Evolutionary conservation across 108 stramenopile species (phyloP).

Genomic region (Aurantiochytrium sp.): DNA sequence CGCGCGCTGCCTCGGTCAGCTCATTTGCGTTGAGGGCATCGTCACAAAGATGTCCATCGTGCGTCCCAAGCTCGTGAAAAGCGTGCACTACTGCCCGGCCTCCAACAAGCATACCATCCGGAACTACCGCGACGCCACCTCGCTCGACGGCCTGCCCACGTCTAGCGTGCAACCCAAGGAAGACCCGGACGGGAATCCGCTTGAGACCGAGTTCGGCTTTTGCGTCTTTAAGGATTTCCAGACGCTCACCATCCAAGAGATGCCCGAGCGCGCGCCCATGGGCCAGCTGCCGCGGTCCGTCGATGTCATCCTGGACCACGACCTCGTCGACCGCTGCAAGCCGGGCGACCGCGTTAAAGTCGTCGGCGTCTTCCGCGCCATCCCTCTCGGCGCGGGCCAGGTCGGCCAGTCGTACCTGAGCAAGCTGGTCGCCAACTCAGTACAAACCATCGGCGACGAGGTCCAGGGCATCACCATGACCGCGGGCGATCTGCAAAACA

Average conservation of each 20-base stretch:
- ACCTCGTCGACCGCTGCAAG: constrained; percentile 87
- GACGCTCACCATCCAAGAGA: constrained; percentile 89
- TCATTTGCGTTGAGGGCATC: constrained; percentile 96
- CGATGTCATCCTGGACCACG: constrained; percentile 83
- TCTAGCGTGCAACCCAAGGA: constrained; percentile 77
- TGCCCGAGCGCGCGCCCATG: constrained; percentile 80
- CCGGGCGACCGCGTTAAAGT: constrained; percentile 92
- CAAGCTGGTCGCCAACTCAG: constrained; percentile 88
- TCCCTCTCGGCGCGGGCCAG: constrained; percentile 40
- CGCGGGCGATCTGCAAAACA: constrained; percentile 71
- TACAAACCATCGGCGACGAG: constrained; percentile 81
- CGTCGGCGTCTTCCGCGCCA: constrained; percentile 83
- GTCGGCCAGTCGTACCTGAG: constrained; percentile 71
- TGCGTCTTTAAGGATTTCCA: constrained; percentile 93
- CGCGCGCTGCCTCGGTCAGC: constrained; percentile 39
- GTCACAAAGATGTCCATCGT: constrained; percentile 91
- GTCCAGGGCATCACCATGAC: constrained; percentile 68
- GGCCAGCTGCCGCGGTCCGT: constrained; percentile 94
- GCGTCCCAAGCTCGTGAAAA: constrained; percentile 91
- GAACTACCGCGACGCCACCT: constrained; percentile 89
- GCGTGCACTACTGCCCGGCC: constrained; percentile 90
- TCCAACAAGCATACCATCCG: constrained; percentile 71
- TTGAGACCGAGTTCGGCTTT: constrained; percentile 94
- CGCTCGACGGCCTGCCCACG: constrained; percentile 81
- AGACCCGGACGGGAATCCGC: constrained; percentile 77